Percentiles rank a stretch among this genome's conserved stretches.
These are phyloP conservation scores for Cordyceps fumosorosea DNA, from an alignment of 2,329 filamentous ascomycete genomes.

Conservation along the genomic window DNA sequence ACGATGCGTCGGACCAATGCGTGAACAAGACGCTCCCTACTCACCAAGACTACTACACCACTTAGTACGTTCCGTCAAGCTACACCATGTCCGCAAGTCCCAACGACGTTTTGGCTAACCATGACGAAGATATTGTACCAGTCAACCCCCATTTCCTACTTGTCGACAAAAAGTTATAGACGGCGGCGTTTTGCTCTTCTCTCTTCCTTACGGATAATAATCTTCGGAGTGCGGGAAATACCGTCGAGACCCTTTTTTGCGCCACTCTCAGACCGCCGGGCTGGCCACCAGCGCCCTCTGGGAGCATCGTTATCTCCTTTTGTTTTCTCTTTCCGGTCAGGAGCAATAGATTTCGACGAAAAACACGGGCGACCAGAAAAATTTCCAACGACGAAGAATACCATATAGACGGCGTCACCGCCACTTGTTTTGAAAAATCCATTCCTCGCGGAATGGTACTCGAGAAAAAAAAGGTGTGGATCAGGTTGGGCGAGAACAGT, in stretches of 20 bases:
- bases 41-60: not conserved
- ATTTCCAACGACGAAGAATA: slow-evolving; percentile 2
- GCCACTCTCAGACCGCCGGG: not conserved
- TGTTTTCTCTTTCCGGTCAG: not conserved
- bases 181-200: slow-evolving; percentile 10
- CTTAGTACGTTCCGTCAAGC: not conserved
- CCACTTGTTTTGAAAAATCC: slow-evolving; percentile 12
- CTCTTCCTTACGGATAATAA: not conserved
- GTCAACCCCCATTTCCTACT: slow-evolving; percentile 6
- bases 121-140: slow-evolving; percentile 4
- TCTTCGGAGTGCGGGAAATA: not conserved
- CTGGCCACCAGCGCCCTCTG: slow-evolving; percentile 1
- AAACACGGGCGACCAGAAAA: slow-evolving; percentile 3
- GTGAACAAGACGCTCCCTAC: not conserved
- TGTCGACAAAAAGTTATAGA: slow-evolving; percentile 12
- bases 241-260: not conserved
- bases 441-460: slow-evolving; percentile 14
- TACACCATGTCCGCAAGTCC: not conserved
- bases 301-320: not conserved
- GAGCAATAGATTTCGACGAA: slow-evolving; percentile 7
- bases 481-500: not conserved
- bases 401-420: slow-evolving; percentile 13
- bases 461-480: slow-evolving; percentile 8
- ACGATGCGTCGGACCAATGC: not conserved
- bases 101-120: not conserved